A percentile compares a stretch with the other conserved stretches of the same genome.
Evolutionary conservation across 495 filamentous ascomycete genomes (phyloP).

Genomic region (Penicillium bialowiezense): DNA sequence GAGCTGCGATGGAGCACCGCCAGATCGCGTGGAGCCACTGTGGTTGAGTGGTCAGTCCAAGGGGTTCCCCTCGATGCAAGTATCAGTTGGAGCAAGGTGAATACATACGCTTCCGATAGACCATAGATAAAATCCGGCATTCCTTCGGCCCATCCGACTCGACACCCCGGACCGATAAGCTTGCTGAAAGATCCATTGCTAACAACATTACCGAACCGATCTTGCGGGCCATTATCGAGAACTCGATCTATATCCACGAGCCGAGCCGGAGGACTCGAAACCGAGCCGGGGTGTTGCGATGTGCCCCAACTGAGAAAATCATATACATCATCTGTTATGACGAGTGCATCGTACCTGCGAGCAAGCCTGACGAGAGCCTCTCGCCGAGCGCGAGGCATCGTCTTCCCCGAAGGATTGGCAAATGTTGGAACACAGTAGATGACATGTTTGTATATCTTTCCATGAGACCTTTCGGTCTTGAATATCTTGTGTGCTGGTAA

Average conservation of each 20-base stretch:
- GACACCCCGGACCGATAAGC: conserved; percentile 61
- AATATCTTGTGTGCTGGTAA: neutral
- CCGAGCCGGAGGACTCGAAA: conserved; percentile 45
- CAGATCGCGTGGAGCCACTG: conserved; percentile 60
- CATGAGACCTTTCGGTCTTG: conserved; percentile 33
- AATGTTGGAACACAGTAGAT: conserved; percentile 72
- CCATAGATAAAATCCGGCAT: conserved; percentile 54
- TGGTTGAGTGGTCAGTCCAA: neutral
- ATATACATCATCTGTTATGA: conserved; percentile 74
- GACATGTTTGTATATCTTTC: conserved; percentile 65
- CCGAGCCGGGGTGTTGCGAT: conserved; percentile 7
- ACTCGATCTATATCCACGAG: conserved; percentile 62
- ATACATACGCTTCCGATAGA: conserved; percentile 50
- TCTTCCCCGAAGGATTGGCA: conserved; percentile 64
- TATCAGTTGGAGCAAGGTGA: neutral
- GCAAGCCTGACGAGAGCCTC: conserved; percentile 56
- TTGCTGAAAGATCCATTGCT: conserved; percentile 74
- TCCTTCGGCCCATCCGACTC: conserved; percentile 71
- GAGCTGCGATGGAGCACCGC: conserved; percentile 68
- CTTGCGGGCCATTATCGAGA: conserved; percentile 38
- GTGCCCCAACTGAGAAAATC: conserved; percentile 63
- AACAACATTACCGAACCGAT: conserved; percentile 61
- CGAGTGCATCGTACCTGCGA: conserved; percentile 59
- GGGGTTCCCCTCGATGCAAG: too few relatives aligned
- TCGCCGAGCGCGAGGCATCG: conserved; percentile 53